phyloP scores from a whole-genome alignment of 768 basidiomycete species.

The Cantharellus anzutake region DNA sequence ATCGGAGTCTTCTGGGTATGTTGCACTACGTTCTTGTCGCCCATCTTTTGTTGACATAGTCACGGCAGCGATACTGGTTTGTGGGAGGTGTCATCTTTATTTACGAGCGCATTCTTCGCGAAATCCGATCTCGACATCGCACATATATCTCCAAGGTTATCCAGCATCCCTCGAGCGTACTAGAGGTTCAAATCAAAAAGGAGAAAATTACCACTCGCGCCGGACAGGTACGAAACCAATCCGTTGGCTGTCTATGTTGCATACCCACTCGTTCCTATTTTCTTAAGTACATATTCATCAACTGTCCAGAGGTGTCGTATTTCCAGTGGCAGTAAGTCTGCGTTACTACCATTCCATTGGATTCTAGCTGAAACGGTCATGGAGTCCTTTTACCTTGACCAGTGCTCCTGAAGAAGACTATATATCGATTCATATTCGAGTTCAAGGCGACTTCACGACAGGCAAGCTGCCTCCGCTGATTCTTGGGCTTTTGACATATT shows the following conservation, averaged over 20 bases:
- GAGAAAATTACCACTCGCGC: conserved; percentile 69
- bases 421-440: conserved; percentile 81
- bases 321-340: conserved; percentile 78
- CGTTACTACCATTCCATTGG: neutral
- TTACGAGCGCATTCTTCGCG: conserved; percentile 74
- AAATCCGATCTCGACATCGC: conserved; percentile 74
- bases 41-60: conserved; percentile 5
- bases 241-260: neutral
- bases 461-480: neutral
- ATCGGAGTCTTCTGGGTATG: conserved; percentile 93
- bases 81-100: conserved; percentile 76
- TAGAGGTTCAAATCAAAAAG: conserved; percentile 96
- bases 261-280: neutral
- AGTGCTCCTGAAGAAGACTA: conserved; percentile 93
- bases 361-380: neutral
- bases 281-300: conserved; percentile 62
- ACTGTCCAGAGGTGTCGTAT: conserved; percentile 80
- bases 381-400: conserved; percentile 4
- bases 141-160: conserved; percentile 92
- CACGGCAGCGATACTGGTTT: conserved; percentile 65
- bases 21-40: conserved; percentile 6
- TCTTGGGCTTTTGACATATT: neutral
- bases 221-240: conserved; percentile 29
- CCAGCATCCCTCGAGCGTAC: conserved; percentile 83
- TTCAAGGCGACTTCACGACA: conserved; percentile 81